These are phyloP conservation scores for Cyclostephanos tholiformis DNA, from an alignment of 108 stramenopile species.

Conservation along the genomic window DNA sequence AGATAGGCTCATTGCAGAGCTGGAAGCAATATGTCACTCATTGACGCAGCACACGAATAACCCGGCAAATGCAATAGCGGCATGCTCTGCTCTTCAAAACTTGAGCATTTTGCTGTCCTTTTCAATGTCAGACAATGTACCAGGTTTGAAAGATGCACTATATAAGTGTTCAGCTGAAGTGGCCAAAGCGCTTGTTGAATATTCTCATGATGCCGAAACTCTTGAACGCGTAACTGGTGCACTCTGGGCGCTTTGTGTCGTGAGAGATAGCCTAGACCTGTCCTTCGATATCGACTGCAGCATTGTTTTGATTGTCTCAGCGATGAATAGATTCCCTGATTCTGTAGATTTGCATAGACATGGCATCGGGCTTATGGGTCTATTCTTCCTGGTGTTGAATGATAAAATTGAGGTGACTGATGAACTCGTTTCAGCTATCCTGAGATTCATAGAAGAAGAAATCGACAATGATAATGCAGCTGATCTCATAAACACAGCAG, in stretches of 20 bases:
- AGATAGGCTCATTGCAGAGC: not conserved
- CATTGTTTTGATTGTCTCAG: slow-evolving; percentile 15
- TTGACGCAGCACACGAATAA: slow-evolving; percentile 13
- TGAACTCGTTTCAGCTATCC: slow-evolving; percentile 8
- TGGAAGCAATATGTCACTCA: slow-evolving; percentile 13
- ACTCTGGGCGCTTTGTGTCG: slow-evolving; percentile 29
- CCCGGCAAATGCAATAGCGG: slow-evolving; percentile 12
- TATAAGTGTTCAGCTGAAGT: slow-evolving; percentile 12
- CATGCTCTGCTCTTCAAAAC: slow-evolving; percentile 24
- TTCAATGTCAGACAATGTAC: not conserved
- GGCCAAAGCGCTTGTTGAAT: slow-evolving; percentile 1
- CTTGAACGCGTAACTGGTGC: slow-evolving; percentile 29
- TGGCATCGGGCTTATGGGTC: slow-evolving; percentile 24
- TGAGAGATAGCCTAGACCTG: slow-evolving; percentile 16
- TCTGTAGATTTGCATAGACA: slow-evolving; percentile 20
- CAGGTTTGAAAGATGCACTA: slow-evolving; percentile 11
- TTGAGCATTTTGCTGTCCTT: slow-evolving; percentile 12
- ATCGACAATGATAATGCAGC: slow-evolving; percentile 20
- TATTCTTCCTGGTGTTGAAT: slow-evolving; percentile 11
- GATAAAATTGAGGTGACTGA: slow-evolving; percentile 19
- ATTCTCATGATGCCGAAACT: not conserved
- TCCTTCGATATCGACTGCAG: slow-evolving; percentile 10
- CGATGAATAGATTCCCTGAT: slow-evolving; percentile 20
- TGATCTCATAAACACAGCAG: slow-evolving; percentile 13
- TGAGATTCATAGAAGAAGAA: slow-evolving; percentile 16